Evolutionary conservation across 2,329 filamentous ascomycete genomes (phyloP).

Genomic region (Phialocephala sp.): DNA sequence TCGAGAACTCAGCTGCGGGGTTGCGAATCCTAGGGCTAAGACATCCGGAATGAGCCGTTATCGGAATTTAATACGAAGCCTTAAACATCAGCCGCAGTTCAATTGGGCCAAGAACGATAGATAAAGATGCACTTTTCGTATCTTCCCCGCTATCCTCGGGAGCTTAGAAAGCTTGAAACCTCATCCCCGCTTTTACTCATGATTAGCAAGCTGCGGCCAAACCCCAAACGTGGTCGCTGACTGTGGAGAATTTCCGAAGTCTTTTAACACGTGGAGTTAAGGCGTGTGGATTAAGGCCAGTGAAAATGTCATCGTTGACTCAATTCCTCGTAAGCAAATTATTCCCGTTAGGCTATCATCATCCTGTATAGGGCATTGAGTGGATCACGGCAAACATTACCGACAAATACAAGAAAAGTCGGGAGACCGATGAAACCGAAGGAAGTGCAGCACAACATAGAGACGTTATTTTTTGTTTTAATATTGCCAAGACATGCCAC

Average conservation of each 20-base stretch:
- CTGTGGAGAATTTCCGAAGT: background rate
- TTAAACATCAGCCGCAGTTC: background rate
- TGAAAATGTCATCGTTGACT: background rate
- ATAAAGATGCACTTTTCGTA: background rate
- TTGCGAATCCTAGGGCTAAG: background rate
- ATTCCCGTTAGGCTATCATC: background rate
- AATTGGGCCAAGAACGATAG: background rate
- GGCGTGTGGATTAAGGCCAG: background rate
- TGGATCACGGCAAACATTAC: background rate
- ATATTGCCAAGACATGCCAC: background rate
- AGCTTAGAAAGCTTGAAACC: background rate
- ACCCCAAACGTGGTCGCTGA: background rate
- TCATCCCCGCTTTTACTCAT: background rate
- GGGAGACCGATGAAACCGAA: background rate
- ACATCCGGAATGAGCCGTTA: background rate
- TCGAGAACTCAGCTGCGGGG: background rate
- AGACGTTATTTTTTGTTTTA: background rate
- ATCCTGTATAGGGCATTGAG: background rate
- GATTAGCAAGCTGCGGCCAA: background rate
- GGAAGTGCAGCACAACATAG: background rate
- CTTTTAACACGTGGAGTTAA: background rate
- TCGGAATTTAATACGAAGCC: background rate
- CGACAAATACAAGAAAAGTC: background rate
- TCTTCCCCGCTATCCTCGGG: background rate
- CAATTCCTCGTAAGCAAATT: slow-evolving; percentile 2